These are phyloP conservation scores for Fusarium sp. DNA, from an alignment of 2,329 filamentous ascomycete species.

Conservation along the genomic window DNA sequence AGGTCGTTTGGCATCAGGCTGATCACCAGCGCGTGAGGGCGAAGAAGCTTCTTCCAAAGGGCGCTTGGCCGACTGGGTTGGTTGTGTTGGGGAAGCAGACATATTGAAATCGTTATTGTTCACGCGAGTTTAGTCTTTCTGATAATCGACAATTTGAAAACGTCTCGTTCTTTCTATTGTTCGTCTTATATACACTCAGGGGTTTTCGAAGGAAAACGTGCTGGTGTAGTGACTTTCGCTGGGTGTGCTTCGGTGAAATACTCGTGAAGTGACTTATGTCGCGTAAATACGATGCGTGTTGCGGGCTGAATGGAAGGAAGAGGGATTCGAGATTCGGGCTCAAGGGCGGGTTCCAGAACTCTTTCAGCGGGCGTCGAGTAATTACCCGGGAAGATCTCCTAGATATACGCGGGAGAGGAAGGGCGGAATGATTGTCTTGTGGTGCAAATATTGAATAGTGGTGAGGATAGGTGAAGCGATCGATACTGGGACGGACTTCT, in stretches of 20 bases:
- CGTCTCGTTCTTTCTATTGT: conserved; percentile 43
- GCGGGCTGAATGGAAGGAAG: conserved; percentile 42
- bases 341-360: conserved; percentile 45
- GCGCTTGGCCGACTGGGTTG: conserved; percentile 82
- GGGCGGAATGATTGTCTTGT: conserved; percentile 46
- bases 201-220: conserved; percentile 90
- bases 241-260: conserved; percentile 53
- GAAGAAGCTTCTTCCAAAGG: conserved; percentile 97
- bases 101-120: conserved; percentile 55
- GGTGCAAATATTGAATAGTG: conserved; percentile 43
- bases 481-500: conserved; percentile 48
- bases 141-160: conserved; percentile 43
- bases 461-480: conserved; percentile 50
- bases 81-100: conserved; percentile 74
- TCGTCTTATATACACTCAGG: conserved; percentile 81
- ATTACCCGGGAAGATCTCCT: conserved; percentile 40
- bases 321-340: conserved; percentile 43
- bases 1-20: conserved; percentile 95
- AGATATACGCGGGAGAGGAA: conserved; percentile 43
- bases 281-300: conserved; percentile 47
- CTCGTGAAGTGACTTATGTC: conserved; percentile 52
- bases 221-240: conserved; percentile 73
- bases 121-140: conserved; percentile 36
- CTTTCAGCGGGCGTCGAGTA: conserved; percentile 40
- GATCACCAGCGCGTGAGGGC: conserved; percentile 87